Conservation (phyloP, 441 rosid species). For the Populus hybrid region DNA sequence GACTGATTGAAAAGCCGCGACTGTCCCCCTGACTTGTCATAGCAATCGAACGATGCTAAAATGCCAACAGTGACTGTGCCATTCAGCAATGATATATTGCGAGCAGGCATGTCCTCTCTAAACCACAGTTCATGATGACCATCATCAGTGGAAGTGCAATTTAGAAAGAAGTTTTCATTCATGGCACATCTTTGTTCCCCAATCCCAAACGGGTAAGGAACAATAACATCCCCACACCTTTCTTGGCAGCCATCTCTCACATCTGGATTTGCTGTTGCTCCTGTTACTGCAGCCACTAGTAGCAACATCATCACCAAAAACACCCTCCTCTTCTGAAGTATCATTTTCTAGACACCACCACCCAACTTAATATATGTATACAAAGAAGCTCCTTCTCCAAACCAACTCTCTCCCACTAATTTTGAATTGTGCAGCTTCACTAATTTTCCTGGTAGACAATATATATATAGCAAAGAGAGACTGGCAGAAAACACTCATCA, state of each 20-base stretch:
- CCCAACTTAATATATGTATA: no score
- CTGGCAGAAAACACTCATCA: no score
- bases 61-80: not conserved
- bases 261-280: not conserved
- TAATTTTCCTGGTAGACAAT: no score
- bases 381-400: no score
- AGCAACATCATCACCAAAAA: not conserved
- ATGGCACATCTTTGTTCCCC: not conserved
- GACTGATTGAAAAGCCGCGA: fast-evolving
- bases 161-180: not conserved
- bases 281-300: not conserved
- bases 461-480: no score
- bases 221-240: not conserved
- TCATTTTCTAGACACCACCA: not conserved
- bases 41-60: not conserved
- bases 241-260: not conserved
- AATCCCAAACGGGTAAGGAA: conserved; percentile 11
- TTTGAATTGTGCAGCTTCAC: no score
- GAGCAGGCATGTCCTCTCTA: not conserved
- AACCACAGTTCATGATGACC: not conserved
- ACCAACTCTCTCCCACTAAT: no score
- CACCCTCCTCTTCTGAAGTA: not conserved
- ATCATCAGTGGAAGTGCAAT: not conserved
- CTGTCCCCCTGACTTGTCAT: not conserved
- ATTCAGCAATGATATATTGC: not conserved